These are phyloP conservation scores for Begonia fuchsioides DNA, from an alignment of 306 rosid species.

Conservation along the genomic window DNA sequence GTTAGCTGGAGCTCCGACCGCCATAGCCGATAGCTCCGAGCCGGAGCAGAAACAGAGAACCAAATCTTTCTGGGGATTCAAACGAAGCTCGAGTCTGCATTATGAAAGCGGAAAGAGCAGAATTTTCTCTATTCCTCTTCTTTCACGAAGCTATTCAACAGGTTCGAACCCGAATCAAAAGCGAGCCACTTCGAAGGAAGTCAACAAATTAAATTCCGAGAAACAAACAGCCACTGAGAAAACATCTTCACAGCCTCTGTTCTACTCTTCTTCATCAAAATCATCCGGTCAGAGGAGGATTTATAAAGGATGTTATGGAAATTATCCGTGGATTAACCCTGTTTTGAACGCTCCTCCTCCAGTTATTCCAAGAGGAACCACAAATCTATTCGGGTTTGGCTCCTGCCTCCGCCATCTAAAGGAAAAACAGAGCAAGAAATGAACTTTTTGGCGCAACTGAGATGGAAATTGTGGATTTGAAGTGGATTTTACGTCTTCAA, in stretches of 20 bases:
- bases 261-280: conserved; percentile 31
- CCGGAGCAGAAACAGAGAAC: conserved; percentile 25
- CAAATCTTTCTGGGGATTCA: conserved; percentile 81
- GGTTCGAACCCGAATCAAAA: conserved; percentile 47
- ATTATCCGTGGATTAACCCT: conserved; percentile 44
- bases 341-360: conserved; percentile 70
- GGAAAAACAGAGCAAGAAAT: conserved; percentile 48
- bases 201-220: conserved; percentile 11
- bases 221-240: conserved; percentile 23
- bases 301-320: conserved; percentile 41
- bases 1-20: conserved; percentile 23
- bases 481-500: not conserved
- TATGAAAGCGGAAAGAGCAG: conserved; percentile 37
- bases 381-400: conserved; percentile 58
- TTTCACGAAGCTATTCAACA: conserved; percentile 70
- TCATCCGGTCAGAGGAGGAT: conserved; percentile 39
- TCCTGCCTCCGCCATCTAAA: conserved; percentile 49
- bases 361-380: conserved; percentile 45
- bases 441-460: conserved; percentile 6
- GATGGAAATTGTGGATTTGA: not conserved
- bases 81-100: conserved; percentile 72
- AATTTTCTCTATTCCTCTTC: conserved; percentile 32
- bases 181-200: conserved; percentile 25
- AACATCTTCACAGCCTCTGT: conserved; percentile 17
- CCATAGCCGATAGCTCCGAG: conserved; percentile 17